A percentile compares a stretch with the other conserved stretches of the same genome.
phyloP scores from a whole-genome alignment of 2,329 filamentous ascomycete genomes.

The Alternaria arborescens region DNA sequence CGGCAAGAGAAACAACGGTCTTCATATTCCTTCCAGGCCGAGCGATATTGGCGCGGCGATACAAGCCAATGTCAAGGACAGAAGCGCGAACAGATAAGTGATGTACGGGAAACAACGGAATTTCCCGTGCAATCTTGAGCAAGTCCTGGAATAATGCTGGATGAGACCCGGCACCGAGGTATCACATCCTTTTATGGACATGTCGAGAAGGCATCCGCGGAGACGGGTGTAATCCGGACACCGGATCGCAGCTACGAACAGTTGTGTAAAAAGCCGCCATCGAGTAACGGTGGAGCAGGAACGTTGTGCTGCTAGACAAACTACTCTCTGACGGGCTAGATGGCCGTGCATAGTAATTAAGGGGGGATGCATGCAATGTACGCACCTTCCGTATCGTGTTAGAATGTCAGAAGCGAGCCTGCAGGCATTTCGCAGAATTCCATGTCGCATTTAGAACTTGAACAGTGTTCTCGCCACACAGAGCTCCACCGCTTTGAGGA shows the following conservation, averaged over 20 bases:
- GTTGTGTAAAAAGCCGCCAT: neutral
- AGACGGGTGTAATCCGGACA: neutral
- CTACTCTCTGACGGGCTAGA: neutral
- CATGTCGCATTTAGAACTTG: neutral
- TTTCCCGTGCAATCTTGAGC: neutral
- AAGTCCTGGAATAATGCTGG: neutral
- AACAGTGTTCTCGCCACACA: neutral
- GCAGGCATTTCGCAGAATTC: neutral
- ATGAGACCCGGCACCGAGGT: neutral
- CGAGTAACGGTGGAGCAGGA: neutral
- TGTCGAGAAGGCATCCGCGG: neutral
- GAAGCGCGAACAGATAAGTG: neutral
- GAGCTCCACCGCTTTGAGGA: neutral
- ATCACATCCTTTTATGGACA: constrained; percentile 6
- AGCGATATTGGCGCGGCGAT: too few species aligned
- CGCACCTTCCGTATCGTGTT: neutral
- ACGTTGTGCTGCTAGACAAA: neutral
- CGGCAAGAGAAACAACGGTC: neutral
- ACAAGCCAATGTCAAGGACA: neutral
- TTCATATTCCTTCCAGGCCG: constrained; percentile 5
- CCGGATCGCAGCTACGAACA: neutral
- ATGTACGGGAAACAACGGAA: neutral
- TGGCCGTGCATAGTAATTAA: neutral
- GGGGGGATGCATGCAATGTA: neutral
- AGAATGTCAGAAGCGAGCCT: neutral